Conservation (phyloP, 192 early-diverging fungal genomes). For the Linnemannia zychae region DNA sequence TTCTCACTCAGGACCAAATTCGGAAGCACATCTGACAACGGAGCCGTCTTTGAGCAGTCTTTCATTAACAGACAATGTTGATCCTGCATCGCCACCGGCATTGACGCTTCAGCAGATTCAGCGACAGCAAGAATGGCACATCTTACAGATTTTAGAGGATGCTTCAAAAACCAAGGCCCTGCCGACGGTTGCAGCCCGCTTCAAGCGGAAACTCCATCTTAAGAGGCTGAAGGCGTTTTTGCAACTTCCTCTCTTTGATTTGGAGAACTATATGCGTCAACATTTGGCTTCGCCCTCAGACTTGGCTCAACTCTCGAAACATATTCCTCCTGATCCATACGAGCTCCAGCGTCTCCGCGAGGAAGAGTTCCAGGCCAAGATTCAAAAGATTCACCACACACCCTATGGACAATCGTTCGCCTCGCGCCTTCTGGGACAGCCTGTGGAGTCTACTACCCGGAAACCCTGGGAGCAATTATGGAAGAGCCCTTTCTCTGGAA, state of each 20-base stretch:
- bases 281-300: slow-evolving; percentile 50
- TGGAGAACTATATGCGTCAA: slow-evolving; percentile 68
- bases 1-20: background rate
- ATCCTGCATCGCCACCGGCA: slow-evolving; percentile 19
- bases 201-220: slow-evolving; percentile 69
- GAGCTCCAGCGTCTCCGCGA: slow-evolving; percentile 35
- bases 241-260: slow-evolving; percentile 74
- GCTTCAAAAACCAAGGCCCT: slow-evolving; percentile 48
- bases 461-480: slow-evolving; percentile 64
- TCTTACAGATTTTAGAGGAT: slow-evolving; percentile 67
- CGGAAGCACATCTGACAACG: background rate
- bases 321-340: slow-evolving; percentile 40
- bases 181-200: slow-evolving; percentile 61
- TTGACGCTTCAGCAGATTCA: slow-evolving; percentile 49
- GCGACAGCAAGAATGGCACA: slow-evolving; percentile 66
- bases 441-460: slow-evolving; percentile 66
- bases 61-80: slow-evolving; percentile 11
- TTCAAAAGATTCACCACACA: slow-evolving; percentile 62
- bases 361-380: slow-evolving; percentile 48
- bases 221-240: slow-evolving; percentile 73
- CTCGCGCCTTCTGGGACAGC: slow-evolving; percentile 76
- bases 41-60: slow-evolving; percentile 22
- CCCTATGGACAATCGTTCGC: slow-evolving; percentile 82
- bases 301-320: slow-evolving; percentile 31
- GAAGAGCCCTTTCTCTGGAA: slow-evolving; percentile 80